A percentile compares a stretch with the other conserved stretches of the same genome.
Conservation (phyloP, 129 eudicot genomes). For the Arctium lappa region DNA sequence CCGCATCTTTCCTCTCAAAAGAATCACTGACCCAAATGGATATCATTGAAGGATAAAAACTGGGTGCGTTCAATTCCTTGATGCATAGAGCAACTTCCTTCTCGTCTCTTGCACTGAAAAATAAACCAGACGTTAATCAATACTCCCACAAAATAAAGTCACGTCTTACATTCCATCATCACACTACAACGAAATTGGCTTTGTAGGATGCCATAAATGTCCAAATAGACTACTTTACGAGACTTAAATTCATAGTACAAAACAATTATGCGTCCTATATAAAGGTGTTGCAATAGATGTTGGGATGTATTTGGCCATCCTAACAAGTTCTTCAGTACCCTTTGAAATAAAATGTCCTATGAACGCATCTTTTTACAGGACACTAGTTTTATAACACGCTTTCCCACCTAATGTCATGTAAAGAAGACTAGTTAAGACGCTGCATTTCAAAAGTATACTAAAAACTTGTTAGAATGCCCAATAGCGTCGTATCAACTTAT, state of each 20-base stretch:
- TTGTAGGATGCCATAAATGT: not conserved
- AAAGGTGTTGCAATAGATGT: not conserved
- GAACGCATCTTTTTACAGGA: too few species aligned
- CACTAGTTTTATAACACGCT: not conserved
- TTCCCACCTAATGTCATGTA: not conserved
- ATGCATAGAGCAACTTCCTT: conserved; percentile 85
- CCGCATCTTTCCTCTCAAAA: conserved; percentile 84
- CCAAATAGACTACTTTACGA: not conserved
- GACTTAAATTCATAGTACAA: too few species aligned
- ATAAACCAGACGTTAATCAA: not conserved
- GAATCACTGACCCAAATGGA: conserved; percentile 83
- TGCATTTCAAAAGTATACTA: too few species aligned
- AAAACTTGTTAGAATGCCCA: not conserved
- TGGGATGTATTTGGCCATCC: not conserved
- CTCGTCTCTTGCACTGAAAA: conserved; percentile 83
- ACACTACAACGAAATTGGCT: not conserved
- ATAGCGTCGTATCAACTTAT: not conserved
- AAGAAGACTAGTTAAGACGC: not conserved
- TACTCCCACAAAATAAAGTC: not conserved
- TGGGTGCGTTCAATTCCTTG: conserved; percentile 69
- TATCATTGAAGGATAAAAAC: conserved; percentile 73
- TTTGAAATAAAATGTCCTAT: not conserved
- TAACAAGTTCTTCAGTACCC: not conserved
- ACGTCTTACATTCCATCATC: not conserved
- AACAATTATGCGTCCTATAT: too few species aligned